phyloP scores from a whole-genome alignment of 2,329 filamentous ascomycete species.

The Fusarium haematococcum region DNA sequence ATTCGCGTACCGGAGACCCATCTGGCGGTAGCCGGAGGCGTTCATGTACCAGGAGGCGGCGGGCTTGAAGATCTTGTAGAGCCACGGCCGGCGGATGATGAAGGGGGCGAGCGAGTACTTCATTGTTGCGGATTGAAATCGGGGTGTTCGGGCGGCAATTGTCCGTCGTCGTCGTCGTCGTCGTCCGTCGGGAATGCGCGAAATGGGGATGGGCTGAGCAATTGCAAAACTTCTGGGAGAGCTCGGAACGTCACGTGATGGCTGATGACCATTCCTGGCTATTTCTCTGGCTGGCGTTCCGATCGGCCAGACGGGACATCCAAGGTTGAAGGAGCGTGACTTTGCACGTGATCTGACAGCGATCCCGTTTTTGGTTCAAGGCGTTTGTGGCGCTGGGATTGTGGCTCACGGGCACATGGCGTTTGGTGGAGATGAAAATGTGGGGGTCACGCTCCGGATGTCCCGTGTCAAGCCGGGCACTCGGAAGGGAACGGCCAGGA shows the following conservation, averaged over 20 bases:
- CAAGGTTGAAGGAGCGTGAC: background rate
- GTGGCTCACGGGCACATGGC: slow-evolving; percentile 13
- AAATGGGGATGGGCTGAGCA: slow-evolving; percentile 51
- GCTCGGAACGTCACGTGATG: slow-evolving; percentile 51
- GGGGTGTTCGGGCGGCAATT: slow-evolving; percentile 35
- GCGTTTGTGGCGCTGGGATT: slow-evolving; percentile 5
- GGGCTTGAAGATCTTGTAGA: slow-evolving; percentile 80
- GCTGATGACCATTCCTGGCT: slow-evolving; percentile 45
- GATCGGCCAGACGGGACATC: slow-evolving; percentile 26
- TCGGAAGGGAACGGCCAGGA: slow-evolving; percentile 41
- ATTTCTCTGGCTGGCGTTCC: slow-evolving; percentile 35
- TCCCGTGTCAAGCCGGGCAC: slow-evolving; percentile 38
- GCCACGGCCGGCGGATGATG: slow-evolving; percentile 87
- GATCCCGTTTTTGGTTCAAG: background rate
- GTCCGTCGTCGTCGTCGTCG: slow-evolving; percentile 38
- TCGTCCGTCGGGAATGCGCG: slow-evolving; percentile 46
- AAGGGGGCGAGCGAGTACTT: slow-evolving; percentile 79
- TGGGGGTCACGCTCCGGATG: slow-evolving; percentile 32
- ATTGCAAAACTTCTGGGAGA: slow-evolving; percentile 46
- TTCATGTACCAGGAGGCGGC: slow-evolving; percentile 90
- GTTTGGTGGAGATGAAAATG: slow-evolving; percentile 16
- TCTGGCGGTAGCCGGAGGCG: slow-evolving; percentile 90
- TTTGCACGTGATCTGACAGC: slow-evolving; percentile 16
- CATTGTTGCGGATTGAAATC: slow-evolving; percentile 61
- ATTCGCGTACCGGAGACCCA: slow-evolving; percentile 82